Evolutionary conservation across 306 rosid genomes (phyloP), one percentile per base, ranked within the genome.

Genomic region (Arachis hypogaea): DNA sequence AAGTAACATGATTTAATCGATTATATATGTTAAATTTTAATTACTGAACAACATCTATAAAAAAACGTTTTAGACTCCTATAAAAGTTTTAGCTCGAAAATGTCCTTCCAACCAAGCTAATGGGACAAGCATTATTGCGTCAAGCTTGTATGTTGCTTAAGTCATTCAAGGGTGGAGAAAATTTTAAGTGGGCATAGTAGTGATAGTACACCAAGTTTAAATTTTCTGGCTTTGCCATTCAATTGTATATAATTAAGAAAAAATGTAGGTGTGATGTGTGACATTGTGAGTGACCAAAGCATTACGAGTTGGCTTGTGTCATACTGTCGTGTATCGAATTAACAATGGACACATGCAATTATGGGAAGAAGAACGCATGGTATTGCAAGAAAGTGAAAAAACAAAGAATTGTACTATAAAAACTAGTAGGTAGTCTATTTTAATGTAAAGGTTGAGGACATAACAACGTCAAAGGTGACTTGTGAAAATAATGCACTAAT

Each of bases 401-500:
- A 0, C 3, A 12, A 12, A 10, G 4, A 61, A n/a, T 11, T 50
- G 9, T 33, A 1, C 11, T 6, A 42, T 41, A 33, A 2, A 4
- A 33, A 33, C 38, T 11, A 2, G 7, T 7, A 6, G 1, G 6
- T 70, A 18, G 12, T 42, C 42, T 66, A 28, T n/a, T 52, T 55
- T 50, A 12, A 63, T 2, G 36, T 18, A 12, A 59, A 30, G 62
- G 9, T 18, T 18, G 52, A 30, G 57, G 9, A n/a, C 9, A 14
- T 41, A 14, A 7, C 52, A 64, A 42, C 36, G 5, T 22, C 1
- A 64, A 49, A 49, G 73, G 4, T 64, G 76, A 69, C 7, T 4
- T 42, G 63, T 72, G 72, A 80, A 47, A 54, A 65, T 22, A 54
- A 60, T 22, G 69, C 75, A 84, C 78, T 76, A 66, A 84, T 79